These are phyloP conservation scores for Psilocybe sp. DNA, from an alignment of 768 basidiomycete genomes.

Conservation along the genomic window DNA sequence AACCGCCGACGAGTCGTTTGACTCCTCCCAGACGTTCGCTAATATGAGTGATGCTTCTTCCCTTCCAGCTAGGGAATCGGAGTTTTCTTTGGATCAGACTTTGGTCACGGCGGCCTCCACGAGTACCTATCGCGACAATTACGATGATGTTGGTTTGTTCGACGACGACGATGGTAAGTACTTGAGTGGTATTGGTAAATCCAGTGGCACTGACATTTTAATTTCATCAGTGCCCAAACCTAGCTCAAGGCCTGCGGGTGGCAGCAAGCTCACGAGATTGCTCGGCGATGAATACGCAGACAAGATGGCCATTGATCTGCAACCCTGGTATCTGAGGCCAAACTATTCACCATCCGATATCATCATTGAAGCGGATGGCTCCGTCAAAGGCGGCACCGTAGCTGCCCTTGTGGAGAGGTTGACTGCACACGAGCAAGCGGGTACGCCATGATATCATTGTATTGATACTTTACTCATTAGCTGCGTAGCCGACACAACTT, in stretches of 20 bases:
- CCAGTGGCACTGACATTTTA: neutral
- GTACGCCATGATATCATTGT: constrained; percentile 39
- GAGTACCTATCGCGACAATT: no score
- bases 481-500: constrained; percentile 58
- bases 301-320: constrained; percentile 39
- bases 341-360: constrained; percentile 82
- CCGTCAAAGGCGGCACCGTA: constrained; percentile 84
- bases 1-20: constrained; percentile 22
- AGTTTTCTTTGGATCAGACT: constrained; percentile 24
- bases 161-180: constrained; percentile 21
- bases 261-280: constrained; percentile 63
- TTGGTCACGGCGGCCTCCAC: constrained; percentile 16
- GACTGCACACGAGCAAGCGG: constrained; percentile 86
- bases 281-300: constrained; percentile 55
- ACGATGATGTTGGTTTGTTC: constrained; percentile 14
- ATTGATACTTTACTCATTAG: neutral
- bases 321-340: constrained; percentile 84
- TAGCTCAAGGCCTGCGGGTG: constrained; percentile 28
- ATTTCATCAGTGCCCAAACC: constrained; percentile 25
- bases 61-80: constrained; percentile 16
- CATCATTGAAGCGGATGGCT: constrained; percentile 79
- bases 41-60: constrained; percentile 16
- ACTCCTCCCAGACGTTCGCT: constrained; percentile 24
- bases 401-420: constrained; percentile 84
- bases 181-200: constrained; percentile 32